These are phyloP conservation scores for Smithsoniella earleae DNA, from an alignment of 163 green algal genomes.

Conservation along the genomic window DNA sequence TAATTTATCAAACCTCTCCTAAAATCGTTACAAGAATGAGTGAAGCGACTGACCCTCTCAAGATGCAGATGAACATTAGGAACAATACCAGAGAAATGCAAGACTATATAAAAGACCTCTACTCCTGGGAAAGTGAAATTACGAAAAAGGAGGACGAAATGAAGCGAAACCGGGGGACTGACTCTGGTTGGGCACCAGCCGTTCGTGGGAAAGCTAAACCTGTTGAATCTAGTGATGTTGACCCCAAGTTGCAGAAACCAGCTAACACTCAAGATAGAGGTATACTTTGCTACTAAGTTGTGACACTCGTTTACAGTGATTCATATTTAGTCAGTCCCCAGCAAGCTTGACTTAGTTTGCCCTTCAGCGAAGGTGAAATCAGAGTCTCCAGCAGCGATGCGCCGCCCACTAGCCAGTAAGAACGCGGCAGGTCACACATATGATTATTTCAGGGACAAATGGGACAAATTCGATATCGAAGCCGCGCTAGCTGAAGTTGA, in stretches of 20 bases:
- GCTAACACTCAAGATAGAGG: background rate
- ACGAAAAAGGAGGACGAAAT: background rate
- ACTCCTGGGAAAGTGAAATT: slow-evolving; percentile 10
- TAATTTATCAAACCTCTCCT: no score
- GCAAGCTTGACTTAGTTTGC: background rate
- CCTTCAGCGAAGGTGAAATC: background rate
- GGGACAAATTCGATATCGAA: slow-evolving; percentile 28
- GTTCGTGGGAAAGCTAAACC: background rate
- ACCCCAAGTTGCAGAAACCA: background rate
- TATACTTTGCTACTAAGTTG: no score
- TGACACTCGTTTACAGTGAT: no score
- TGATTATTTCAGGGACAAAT: slow-evolving; percentile 18
- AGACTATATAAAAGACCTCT: slow-evolving; percentile 23
- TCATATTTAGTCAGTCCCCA: background rate
- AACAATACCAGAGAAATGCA: slow-evolving; percentile 24
- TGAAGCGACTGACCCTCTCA: no score
- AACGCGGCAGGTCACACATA: slow-evolving; percentile 18
- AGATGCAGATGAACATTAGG: slow-evolving; percentile 4
- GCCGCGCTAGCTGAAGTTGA: slow-evolving; percentile 4
- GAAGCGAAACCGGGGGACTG: background rate
- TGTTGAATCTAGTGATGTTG: background rate
- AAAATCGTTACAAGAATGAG: no score
- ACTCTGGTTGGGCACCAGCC: background rate
- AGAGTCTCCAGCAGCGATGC: background rate
- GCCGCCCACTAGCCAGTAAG: background rate